Evolutionary conservation across 2,329 filamentous ascomycete genomes (phyloP).

Genomic region (Colletotrichum sp.): DNA sequence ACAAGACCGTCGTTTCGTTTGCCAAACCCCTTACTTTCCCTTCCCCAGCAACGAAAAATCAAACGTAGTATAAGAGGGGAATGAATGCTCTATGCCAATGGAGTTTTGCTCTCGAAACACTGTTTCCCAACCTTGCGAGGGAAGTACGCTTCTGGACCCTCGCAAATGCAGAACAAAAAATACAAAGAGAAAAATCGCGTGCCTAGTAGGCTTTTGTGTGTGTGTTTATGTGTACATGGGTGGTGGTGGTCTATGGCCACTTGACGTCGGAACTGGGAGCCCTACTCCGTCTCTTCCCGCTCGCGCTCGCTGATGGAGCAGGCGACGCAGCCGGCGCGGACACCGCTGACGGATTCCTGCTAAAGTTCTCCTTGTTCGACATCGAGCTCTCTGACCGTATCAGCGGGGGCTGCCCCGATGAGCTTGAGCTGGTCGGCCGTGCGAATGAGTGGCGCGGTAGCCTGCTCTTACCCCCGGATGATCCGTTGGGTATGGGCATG

Average conservation of each 20-base stretch:
- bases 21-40: not conserved
- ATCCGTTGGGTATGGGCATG: constrained; percentile 18
- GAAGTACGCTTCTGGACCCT: not conserved
- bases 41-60: not conserved
- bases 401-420: constrained; percentile 28
- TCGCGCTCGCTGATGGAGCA: constrained; percentile 6
- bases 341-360: constrained; percentile 19
- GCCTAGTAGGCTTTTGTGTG: not conserved
- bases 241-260: constrained; percentile 14
- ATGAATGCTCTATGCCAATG: not conserved
- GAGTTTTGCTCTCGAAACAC: not conserved
- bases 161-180: not conserved
- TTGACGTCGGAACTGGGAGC: constrained; percentile 24
- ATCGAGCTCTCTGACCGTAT: constrained; percentile 43
- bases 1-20: not conserved
- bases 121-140: not conserved
- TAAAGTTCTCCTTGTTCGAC: constrained; percentile 44
- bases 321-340: constrained; percentile 20
- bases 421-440: constrained; percentile 26
- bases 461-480: constrained; percentile 37
- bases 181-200: not conserved
- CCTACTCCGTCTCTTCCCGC: constrained; percentile 20
- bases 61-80: not conserved
- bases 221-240: not conserved
- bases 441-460: constrained; percentile 40